Evolutionary conservation across 441 rosid species (phyloP).

Genomic region (Jatropha podagrica): DNA sequence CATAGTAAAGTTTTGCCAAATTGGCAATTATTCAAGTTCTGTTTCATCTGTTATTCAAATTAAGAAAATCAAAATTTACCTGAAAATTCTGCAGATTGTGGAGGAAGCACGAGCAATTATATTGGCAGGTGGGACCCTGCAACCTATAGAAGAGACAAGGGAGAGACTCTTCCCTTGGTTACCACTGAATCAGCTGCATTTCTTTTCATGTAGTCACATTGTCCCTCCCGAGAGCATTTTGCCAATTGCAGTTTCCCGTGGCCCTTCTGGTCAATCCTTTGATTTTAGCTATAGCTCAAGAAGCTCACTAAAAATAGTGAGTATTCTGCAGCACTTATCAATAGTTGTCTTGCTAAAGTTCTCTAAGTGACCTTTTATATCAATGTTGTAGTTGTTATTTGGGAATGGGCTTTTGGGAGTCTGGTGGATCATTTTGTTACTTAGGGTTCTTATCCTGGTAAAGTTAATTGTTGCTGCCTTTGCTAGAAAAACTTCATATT

Average conservation of each 20-base stretch:
- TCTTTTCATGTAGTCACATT: slow-evolving; percentile 91
- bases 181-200: slow-evolving; percentile 60
- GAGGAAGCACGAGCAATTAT: slow-evolving; percentile 82
- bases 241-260: slow-evolving; percentile 78
- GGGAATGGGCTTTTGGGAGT: slow-evolving; percentile 6
- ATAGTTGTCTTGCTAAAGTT: neutral
- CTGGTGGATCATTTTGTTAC: neutral
- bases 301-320: slow-evolving; percentile 64
- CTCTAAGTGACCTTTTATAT: slow-evolving; percentile 1
- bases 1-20: neutral
- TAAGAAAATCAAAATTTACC: slow-evolving; percentile 4
- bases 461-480: neutral
- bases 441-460: neutral
- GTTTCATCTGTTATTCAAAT: neutral
- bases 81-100: slow-evolving; percentile 57
- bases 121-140: slow-evolving; percentile 96
- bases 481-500: slow-evolving; percentile 12
- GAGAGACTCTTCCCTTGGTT: slow-evolving; percentile 92
- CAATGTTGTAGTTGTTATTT: neutral
- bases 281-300: slow-evolving; percentile 91
- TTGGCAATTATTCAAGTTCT: neutral
- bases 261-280: slow-evolving; percentile 77
- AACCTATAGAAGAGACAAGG: slow-evolving; percentile 95
- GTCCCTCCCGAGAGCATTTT: slow-evolving; percentile 82
- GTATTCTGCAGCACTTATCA: slow-evolving; percentile 24